Conservation (phyloP, 192 early-diverging fungal genomes). For the Backusella morwellensis region DNA sequence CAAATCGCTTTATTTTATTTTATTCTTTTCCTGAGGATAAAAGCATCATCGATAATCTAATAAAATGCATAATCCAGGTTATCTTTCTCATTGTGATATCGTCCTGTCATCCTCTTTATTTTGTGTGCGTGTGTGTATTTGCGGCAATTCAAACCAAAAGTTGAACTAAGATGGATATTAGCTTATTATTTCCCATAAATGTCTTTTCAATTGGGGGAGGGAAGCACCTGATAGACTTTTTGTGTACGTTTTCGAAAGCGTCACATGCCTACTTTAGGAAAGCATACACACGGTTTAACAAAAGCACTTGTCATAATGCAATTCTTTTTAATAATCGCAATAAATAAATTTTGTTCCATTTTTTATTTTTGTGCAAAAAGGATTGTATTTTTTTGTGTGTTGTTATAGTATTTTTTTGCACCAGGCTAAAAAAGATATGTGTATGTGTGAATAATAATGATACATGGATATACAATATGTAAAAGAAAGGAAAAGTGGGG, state of each 20-base stretch:
- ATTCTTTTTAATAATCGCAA: neutral
- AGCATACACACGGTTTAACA: neutral
- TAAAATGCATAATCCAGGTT: neutral
- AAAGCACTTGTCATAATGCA: neutral
- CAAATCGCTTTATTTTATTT: neutral
- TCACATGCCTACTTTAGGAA: conserved; percentile 13
- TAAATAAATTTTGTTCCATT: neutral
- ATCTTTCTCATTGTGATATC: neutral
- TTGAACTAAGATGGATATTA: neutral
- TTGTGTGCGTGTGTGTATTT: neutral
- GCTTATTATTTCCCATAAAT: neutral
- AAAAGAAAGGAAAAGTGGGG: neutral
- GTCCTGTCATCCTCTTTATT: neutral
- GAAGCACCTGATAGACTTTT: neutral
- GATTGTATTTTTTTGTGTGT: neutral
- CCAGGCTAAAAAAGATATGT: neutral
- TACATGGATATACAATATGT: neutral
- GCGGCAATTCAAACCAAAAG: neutral
- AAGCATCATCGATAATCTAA: neutral
- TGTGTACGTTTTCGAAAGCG: neutral
- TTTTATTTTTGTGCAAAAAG: neutral
- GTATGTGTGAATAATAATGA: neutral
- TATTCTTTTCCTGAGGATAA: neutral
- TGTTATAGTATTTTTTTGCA: neutral
- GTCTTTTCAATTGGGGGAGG: neutral